These are phyloP conservation scores for Aspergillus costaricaensis DNA, from an alignment of 2,329 filamentous ascomycete genomes.

Conservation along the genomic window DNA sequence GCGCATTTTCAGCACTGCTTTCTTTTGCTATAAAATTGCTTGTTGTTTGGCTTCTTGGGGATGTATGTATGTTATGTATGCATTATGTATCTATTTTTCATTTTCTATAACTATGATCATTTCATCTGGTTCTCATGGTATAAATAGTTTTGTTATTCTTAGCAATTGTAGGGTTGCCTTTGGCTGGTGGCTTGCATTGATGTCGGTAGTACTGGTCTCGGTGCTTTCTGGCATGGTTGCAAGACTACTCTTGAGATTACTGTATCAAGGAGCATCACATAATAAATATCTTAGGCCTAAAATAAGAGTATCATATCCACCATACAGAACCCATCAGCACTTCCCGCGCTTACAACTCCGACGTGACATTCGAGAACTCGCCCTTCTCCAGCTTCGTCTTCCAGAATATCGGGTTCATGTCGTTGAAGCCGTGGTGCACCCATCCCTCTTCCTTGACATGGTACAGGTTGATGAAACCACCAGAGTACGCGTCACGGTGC, in stretches of 20 bases:
- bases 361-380: slow-evolving; percentile 95
- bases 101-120: slow-evolving; percentile 1
- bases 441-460: slow-evolving; percentile 98
- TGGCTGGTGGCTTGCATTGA: too few species aligned
- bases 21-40: too few species aligned
- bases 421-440: slow-evolving; percentile 97
- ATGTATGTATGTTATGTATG: slow-evolving; percentile 15
- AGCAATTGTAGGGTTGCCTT: too few species aligned
- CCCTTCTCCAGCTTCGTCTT: slow-evolving; percentile 98
- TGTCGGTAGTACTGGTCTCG: too few species aligned
- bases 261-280: slow-evolving; percentile 1
- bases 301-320: slow-evolving; percentile 17
- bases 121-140: background rate
- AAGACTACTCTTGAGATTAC: background rate
- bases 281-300: slow-evolving; percentile 16
- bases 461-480: slow-evolving; percentile 97
- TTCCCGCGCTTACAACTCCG: slow-evolving; percentile 55
- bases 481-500: slow-evolving; percentile 97
- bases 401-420: slow-evolving; percentile 99
- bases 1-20: slow-evolving; percentile 1
- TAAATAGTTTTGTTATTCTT: too few species aligned
- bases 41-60: background rate
- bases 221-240: too few species aligned
- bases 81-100: slow-evolving; percentile 9
- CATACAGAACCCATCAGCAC: slow-evolving; percentile 12